A percentile compares a stretch with the other conserved stretches of the same genome.
Conservation (phyloP, 1,284 basidiomycete species). For the Microbotryum silenes-acaulis region DNA sequence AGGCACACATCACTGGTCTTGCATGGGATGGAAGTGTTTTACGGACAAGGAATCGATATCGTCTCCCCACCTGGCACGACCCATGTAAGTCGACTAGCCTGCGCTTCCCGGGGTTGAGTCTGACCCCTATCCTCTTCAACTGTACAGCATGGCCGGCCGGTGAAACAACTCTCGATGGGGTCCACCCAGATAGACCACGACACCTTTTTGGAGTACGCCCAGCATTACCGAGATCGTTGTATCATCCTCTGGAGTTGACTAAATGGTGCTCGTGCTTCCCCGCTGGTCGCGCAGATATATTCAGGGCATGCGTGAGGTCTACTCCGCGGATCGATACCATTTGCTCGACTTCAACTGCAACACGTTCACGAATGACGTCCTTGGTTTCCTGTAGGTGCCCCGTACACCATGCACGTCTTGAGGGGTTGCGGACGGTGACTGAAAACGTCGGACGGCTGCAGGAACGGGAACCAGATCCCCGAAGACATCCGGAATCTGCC, state of each 20-base stretch:
- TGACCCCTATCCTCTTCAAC: too few species aligned
- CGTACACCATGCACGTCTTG: too few species aligned
- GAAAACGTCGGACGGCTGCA: too few species aligned
- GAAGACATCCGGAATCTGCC: conserved; percentile 28
- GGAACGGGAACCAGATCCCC: too few species aligned
- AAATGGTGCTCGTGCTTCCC: neutral
- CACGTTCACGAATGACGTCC: conserved; percentile 39
- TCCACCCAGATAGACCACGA: conserved; percentile 39
- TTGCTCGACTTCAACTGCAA: conserved; percentile 40
- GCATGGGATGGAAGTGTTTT: conserved; percentile 41
- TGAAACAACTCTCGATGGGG: conserved; percentile 38
- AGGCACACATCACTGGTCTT: conserved; percentile 42
- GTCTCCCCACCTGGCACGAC: conserved; percentile 29
- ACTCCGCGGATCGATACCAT: conserved; percentile 39
- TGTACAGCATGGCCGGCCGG: conserved; percentile 38
- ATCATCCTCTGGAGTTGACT: too few species aligned
- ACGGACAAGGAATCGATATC: conserved; percentile 41
- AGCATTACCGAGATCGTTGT: conserved; percentile 22
- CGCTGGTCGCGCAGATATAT: conserved; percentile 7
- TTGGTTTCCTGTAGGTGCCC: conserved; percentile 34
- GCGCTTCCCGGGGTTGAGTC: too few species aligned
- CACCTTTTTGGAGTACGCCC: conserved; percentile 36
- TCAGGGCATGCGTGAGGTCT: conserved; percentile 35
- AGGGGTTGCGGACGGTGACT: too few species aligned
- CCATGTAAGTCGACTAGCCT: conserved; percentile 21